Conservation (phyloP, 768 basidiomycete species). For the Hemileccinum rubropunctum region DNA sequence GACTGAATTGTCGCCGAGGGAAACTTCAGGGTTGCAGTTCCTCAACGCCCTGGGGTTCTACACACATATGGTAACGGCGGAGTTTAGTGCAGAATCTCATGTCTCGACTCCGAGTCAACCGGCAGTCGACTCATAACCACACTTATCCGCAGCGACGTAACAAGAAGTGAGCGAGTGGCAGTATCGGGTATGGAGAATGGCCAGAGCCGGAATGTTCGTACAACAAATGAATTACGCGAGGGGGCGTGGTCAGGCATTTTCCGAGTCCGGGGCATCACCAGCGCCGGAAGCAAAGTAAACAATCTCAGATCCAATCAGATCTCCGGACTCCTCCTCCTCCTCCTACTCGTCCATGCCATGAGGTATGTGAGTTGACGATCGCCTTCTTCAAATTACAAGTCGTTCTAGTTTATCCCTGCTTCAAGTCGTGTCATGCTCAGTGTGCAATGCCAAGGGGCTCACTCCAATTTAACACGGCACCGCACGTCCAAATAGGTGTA, state of each 20-base stretch:
- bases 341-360: constrained; percentile 2
- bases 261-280: constrained; percentile 33
- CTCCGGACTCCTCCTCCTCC: background rate
- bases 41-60: no score
- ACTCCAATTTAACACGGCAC: constrained; percentile 8
- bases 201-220: background rate
- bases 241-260: constrained; percentile 17
- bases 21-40: no score
- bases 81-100: no score
- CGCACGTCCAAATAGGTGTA: constrained; percentile 14
- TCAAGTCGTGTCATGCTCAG: no score
- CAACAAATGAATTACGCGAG: background rate
- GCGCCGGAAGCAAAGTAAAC: constrained; percentile 31
- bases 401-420: background rate
- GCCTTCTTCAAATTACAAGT: background rate
- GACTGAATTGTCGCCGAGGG: no score
- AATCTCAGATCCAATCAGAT: constrained; percentile 31
- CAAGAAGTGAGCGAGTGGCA: background rate
- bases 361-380: background rate
- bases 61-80: no score
- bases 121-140: no score
- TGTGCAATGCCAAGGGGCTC: background rate
- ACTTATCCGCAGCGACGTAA: no score
- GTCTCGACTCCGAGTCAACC: no score
- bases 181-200: constrained; percentile 4